Conservation (phyloP, 2,329 filamentous ascomycete genomes). For the Neofusicoccum sp. region DNA sequence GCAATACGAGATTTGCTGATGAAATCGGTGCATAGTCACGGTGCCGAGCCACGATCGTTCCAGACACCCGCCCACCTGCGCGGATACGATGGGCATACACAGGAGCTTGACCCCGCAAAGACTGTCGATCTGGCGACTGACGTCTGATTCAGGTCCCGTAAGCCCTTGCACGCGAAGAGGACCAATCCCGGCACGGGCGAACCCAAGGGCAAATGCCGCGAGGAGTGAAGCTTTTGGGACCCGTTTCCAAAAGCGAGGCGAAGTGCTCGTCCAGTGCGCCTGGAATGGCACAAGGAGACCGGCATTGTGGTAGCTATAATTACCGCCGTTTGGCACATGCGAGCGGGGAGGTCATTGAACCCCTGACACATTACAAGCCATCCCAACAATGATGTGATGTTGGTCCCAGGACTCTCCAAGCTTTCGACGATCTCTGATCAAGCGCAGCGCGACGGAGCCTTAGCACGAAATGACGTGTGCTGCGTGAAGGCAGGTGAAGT, state of each 20-base stretch:
- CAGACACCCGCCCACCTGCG: constrained; percentile 3
- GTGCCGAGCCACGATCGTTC: constrained; percentile 2
- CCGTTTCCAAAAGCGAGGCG: constrained; percentile 6
- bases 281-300: neutral
- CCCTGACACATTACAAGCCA: neutral
- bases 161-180: constrained; percentile 11
- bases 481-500: neutral
- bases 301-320: neutral
- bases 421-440: neutral
- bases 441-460: neutral
- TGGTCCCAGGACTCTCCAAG: neutral
- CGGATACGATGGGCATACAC: neutral
- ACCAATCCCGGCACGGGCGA: neutral
- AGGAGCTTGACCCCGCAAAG: constrained; percentile 2
- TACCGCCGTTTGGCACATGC: neutral
- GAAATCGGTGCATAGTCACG: constrained; percentile 8
- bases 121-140: constrained; percentile 3
- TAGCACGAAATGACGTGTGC: neutral
- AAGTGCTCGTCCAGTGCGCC: neutral
- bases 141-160: constrained; percentile 6
- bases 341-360: neutral
- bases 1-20: constrained; percentile 8
- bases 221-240: neutral
- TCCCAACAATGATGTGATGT: neutral
- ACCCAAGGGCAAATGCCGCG: constrained; percentile 2